Percentiles rank a stretch among this genome's conserved stretches.
phyloP scores from a whole-genome alignment of 75 land plant species.

The Cunninghamia lanceolata region DNA sequence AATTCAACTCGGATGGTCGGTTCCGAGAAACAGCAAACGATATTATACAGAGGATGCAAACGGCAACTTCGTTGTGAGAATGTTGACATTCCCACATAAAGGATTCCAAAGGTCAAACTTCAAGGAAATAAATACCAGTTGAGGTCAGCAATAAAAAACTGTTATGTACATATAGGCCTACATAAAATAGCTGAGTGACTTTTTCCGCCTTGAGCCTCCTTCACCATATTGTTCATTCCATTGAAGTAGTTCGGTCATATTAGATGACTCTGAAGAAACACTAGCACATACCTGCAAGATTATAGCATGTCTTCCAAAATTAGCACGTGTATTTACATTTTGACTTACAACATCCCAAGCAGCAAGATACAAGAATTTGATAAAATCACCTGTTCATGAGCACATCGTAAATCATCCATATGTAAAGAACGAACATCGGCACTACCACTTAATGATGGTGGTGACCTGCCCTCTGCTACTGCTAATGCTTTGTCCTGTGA shows the following conservation, averaged over 20 bases:
- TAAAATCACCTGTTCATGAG: conserved; percentile 19
- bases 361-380: background rate
- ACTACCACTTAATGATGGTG: conserved; percentile 16
- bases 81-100: conserved; percentile 4
- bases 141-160: background rate
- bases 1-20: conserved; percentile 10
- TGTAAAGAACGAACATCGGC: conserved; percentile 25
- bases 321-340: background rate
- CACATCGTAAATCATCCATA: conserved; percentile 24
- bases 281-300: conserved; percentile 70
- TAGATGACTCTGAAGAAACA: conserved; percentile 70
- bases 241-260: conserved; percentile 67
- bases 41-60: conserved; percentile 4
- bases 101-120: background rate
- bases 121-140: conserved; percentile 1
- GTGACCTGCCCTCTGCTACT: conserved; percentile 15
- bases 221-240: conserved; percentile 89
- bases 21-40: background rate
- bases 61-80: background rate
- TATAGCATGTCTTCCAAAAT: background rate
- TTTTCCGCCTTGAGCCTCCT: conserved; percentile 76
- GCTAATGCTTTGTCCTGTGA: conserved; percentile 19
- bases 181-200: conserved; percentile 77
- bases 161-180: conserved; percentile 20
- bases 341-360: background rate